Evolutionary conservation across 2,329 filamentous ascomycete genomes (phyloP), one percentile per base, ranked within the genome.

Genomic region (Acarospora socialis): DNA sequence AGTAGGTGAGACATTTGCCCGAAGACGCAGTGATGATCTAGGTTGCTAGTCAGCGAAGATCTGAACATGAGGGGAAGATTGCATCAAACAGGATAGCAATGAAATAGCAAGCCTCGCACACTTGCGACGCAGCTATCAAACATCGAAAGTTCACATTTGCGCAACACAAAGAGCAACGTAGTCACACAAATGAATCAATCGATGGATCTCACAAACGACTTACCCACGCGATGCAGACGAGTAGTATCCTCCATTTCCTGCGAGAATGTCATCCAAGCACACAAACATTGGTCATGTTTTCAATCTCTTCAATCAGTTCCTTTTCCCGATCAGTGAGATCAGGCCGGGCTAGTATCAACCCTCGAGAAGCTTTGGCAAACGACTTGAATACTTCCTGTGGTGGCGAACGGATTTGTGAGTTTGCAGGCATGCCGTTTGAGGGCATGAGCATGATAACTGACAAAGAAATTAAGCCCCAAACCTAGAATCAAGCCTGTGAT

Each of bases 391-490:
- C 37, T 24, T 36, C 34, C 31, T 34, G 22, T 15, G 9, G 18
- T 21, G 5, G 8, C 15, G n/a, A 12, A n/a, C 14, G n/a, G 14
- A 29, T 7, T 12, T 10, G n/a, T n/a, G n/a, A n/a, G n/a, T n/a
- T n/a, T n/a, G n/a, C n/a, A n/a, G n/a, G n/a, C 7, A 7, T 27
- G 4, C 17, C 7, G 21, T 20, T 25, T 10, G 31, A 5, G 21
- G 18, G 23, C n/a, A n/a, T n/a, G n/a, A n/a, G n/a, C n/a, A n/a
- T n/a, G n/a, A n/a, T n/a, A n/a, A n/a, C 21, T 24, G 3, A 29
- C 28, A 18, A 40, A 37, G 18, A 40, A 35, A 15, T 34, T 35
- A 4, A 40, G 25, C 32, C 37, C 35, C 12, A 40, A 19, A 10
- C 16, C 25, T 15, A 37, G 23, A 19, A 35, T 34, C 28, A 39